These are phyloP conservation scores for Pulveroboletus frians DNA, from an alignment of 768 basidiomycete species.

Conservation along the genomic window DNA sequence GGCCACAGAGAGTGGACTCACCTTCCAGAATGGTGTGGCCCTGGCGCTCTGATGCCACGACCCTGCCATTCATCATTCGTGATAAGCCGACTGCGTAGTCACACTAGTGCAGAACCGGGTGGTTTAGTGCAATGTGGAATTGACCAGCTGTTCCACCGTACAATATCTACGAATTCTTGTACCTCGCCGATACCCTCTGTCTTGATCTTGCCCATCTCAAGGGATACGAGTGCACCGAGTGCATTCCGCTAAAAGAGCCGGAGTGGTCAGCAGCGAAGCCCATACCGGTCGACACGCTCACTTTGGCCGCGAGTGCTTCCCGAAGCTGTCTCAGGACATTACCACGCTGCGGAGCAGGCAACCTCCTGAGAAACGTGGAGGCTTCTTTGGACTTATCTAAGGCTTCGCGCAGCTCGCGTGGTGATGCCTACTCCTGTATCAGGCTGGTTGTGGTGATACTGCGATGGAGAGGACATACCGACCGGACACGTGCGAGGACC, in stretches of 20 bases:
- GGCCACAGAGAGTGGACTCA: constrained; percentile 20
- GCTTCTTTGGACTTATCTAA: constrained; percentile 72
- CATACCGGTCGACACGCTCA: constrained; percentile 21
- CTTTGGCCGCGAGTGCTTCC: constrained; percentile 75
- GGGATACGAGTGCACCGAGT: constrained; percentile 76
- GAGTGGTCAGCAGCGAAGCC: constrained; percentile 8
- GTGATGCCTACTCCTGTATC: constrained; percentile 48
- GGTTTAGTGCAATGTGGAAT: constrained; percentile 4
- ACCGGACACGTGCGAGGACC: constrained; percentile 65
- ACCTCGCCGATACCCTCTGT: constrained; percentile 92
- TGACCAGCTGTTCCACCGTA: constrained; percentile 37
- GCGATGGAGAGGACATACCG: constrained; percentile 39
- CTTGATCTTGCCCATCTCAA: constrained; percentile 90
- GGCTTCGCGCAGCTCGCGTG: constrained; percentile 64
- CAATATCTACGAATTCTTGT: constrained; percentile 92
- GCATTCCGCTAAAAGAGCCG: constrained; percentile 52
- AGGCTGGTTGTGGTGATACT: constrained; percentile 2
- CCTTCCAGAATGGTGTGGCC: constrained; percentile 91
- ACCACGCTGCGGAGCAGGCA: constrained; percentile 85
- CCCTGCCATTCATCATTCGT: constrained; percentile 88
- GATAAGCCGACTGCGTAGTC: constrained; percentile 93
- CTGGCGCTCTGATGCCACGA: constrained; percentile 83
- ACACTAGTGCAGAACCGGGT: constrained; percentile 46
- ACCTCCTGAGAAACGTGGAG: constrained; percentile 58
- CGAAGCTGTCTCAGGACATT: constrained; percentile 86